Percentiles rank a stretch among this genome's conserved stretches.
These are phyloP conservation scores for Geotrichum reessii DNA, from an alignment of 1,139 yeast genomes.

Conservation along the genomic window DNA sequence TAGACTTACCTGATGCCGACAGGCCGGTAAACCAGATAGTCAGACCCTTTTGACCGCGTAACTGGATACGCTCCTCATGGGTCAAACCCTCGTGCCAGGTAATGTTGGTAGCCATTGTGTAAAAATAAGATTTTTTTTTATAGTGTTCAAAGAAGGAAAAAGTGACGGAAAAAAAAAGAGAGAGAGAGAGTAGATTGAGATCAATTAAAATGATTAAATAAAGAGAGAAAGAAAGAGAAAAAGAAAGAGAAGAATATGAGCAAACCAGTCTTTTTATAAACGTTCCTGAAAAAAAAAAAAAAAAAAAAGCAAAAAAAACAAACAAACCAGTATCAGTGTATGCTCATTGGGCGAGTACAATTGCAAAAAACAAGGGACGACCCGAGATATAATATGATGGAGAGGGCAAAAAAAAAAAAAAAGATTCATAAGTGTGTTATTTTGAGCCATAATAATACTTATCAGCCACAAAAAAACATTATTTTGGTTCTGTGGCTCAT, in stretches of 20 bases:
- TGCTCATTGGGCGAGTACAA: not conserved
- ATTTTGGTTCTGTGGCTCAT: not conserved
- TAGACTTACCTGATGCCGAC: conserved; percentile 84
- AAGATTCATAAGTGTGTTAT: no score
- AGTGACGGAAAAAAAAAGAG: no score
- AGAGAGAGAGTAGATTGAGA: not conserved
- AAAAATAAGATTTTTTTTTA: no score
- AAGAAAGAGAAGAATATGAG: not conserved
- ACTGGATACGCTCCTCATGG: conserved; percentile 65
- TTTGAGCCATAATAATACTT: no score
- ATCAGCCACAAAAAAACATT: not conserved
- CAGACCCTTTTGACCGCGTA: conserved; percentile 78
- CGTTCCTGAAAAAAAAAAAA: not conserved
- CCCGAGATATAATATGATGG: no score
- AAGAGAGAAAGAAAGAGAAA: not conserved
- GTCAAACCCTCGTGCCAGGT: conserved; percentile 93
- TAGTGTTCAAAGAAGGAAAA: not conserved
- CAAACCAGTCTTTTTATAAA: not conserved
- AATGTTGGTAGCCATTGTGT: conserved; percentile 80
- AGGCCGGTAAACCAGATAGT: conserved; percentile 94
- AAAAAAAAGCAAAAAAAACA: not conserved
- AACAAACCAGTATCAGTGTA: not conserved
- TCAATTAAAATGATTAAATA: not conserved
- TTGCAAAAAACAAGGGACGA: not conserved
- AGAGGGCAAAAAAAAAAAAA: no score